Percentiles rank a stretch among this genome's conserved stretches.
Evolutionary conservation across 106 monocot genomes (phyloP).

Genomic region (Alisma plantagoaquatica): DNA sequence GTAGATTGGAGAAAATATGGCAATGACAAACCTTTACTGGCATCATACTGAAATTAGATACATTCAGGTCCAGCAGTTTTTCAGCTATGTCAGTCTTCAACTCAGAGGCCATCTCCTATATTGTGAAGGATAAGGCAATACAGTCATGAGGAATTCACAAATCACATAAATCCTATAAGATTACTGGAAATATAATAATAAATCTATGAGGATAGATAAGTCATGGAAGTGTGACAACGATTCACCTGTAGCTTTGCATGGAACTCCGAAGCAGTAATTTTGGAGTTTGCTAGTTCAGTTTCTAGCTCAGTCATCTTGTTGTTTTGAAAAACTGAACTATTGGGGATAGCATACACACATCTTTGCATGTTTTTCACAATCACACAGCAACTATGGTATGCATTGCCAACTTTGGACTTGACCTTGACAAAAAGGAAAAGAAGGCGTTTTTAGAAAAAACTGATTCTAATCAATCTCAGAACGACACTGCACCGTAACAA

Average conservation of each 20-base stretch:
- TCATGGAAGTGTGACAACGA: too few relatives aligned
- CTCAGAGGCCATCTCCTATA: conserved; percentile 70
- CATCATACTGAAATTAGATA: conserved; percentile 70
- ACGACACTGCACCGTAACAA: too few relatives aligned
- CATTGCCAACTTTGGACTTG: conserved; percentile 65
- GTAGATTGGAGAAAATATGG: background rate
- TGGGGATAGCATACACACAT: conserved; percentile 89
- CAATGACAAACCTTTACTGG: conserved; percentile 67
- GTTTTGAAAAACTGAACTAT: conserved; percentile 46
- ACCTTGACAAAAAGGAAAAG: too few relatives aligned
- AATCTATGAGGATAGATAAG: background rate
- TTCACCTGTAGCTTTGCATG: conserved; percentile 67
- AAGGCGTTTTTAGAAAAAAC: too few relatives aligned
- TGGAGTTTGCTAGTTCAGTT: conserved; percentile 15
- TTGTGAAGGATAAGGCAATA: background rate
- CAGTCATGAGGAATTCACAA: background rate
- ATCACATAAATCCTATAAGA: too few relatives aligned
- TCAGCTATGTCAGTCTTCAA: conserved; percentile 73
- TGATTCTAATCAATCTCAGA: too few relatives aligned
- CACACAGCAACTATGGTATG: conserved; percentile 85
- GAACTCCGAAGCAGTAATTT: conserved; percentile 24
- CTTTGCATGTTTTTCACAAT: conserved; percentile 90
- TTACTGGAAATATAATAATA: too few relatives aligned
- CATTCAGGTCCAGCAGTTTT: conserved; percentile 56
- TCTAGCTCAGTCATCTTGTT: conserved; percentile 29